Percentiles rank a stretch among this genome's conserved stretches.
These are phyloP conservation scores for Penicillium nordicum DNA, from an alignment of 2,329 filamentous ascomycete genomes.

Conservation along the genomic window DNA sequence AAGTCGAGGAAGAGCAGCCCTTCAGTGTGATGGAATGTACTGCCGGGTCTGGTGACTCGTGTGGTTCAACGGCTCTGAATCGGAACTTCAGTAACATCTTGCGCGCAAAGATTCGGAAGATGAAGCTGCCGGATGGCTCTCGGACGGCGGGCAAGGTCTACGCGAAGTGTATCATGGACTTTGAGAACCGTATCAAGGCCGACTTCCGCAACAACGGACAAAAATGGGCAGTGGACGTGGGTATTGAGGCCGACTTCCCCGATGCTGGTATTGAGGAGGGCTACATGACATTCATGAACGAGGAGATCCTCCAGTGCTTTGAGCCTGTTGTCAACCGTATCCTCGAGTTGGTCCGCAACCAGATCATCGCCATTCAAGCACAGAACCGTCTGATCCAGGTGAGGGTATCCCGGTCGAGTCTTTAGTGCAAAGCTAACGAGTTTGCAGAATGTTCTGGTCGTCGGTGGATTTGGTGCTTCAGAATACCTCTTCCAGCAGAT, in stretches of 20 bases:
- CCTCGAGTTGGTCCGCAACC: conserved; percentile 90
- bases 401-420: conserved; percentile 21
- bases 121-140: conserved; percentile 96
- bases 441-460: conserved; percentile 79
- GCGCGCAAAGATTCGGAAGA: conserved; percentile 95
- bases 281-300: conserved; percentile 99
- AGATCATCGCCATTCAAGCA: conserved; percentile 98
- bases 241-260: conserved; percentile 96
- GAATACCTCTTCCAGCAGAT: conserved; percentile 99
- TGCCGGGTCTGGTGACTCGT: conserved; percentile 93
- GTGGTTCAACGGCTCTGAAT: conserved; percentile 96
- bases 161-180: conserved; percentile 99
- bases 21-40: conserved; percentile 98
- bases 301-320: conserved; percentile 98
- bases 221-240: conserved; percentile 98
- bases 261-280: conserved; percentile 98
- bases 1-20: conserved; percentile 95
- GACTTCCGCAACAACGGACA: conserved; percentile 99
- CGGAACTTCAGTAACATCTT: conserved; percentile 98
- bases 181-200: conserved; percentile 98
- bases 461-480: conserved; percentile 96
- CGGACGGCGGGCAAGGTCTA: conserved; percentile 98
- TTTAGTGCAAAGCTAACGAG: conserved; percentile 17
- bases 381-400: conserved; percentile 88
- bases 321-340: conserved; percentile 98